Evolutionary conservation across 1,284 basidiomycete genomes (phyloP).

Genomic region (Heterobasidion irregulare): DNA sequence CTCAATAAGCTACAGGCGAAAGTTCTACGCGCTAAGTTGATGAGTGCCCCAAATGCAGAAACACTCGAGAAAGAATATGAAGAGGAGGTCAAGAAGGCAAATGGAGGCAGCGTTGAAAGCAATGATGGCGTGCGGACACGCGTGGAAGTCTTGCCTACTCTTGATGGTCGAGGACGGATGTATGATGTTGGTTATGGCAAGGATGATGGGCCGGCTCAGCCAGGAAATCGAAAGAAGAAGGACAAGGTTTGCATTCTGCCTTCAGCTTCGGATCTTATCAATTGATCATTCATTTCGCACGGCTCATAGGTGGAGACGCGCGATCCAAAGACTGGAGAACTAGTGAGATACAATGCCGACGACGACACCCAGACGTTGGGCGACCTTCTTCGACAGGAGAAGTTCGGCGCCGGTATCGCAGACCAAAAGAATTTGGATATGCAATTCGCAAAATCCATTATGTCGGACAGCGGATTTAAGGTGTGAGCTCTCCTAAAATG

Average conservation of each 20-base stretch:
- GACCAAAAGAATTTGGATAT: slow-evolving; percentile 91
- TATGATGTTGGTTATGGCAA: slow-evolving; percentile 85
- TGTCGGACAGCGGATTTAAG: slow-evolving; percentile 81
- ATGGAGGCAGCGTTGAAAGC: slow-evolving; percentile 28
- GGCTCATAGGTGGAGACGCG: slow-evolving; percentile 74
- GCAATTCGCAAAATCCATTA: slow-evolving; percentile 83
- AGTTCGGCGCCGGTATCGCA: slow-evolving; percentile 79
- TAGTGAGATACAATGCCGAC: slow-evolving; percentile 81
- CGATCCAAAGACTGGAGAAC: slow-evolving; percentile 81
- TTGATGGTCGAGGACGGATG: slow-evolving; percentile 80
- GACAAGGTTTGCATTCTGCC: slow-evolving; percentile 46
- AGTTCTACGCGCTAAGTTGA: slow-evolving; percentile 86
- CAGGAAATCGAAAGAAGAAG: slow-evolving; percentile 73
- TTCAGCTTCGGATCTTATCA: not conserved
- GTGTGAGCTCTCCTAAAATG: slow-evolving; percentile 29
- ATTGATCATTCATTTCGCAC: slow-evolving; percentile 2
- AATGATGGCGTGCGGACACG: slow-evolving; percentile 43
- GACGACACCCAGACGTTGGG: slow-evolving; percentile 83
- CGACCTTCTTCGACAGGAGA: slow-evolving; percentile 91
- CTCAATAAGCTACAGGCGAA: slow-evolving; percentile 92
- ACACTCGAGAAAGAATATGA: slow-evolving; percentile 84
- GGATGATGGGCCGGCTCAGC: slow-evolving; percentile 35
- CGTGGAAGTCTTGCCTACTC: slow-evolving; percentile 83
- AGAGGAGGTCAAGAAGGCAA: slow-evolving; percentile 42
- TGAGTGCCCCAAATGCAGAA: slow-evolving; percentile 65